Evolutionary conservation across 176 grass and related monocot genomes (phyloP).

Genomic region (Juncus effusus): DNA sequence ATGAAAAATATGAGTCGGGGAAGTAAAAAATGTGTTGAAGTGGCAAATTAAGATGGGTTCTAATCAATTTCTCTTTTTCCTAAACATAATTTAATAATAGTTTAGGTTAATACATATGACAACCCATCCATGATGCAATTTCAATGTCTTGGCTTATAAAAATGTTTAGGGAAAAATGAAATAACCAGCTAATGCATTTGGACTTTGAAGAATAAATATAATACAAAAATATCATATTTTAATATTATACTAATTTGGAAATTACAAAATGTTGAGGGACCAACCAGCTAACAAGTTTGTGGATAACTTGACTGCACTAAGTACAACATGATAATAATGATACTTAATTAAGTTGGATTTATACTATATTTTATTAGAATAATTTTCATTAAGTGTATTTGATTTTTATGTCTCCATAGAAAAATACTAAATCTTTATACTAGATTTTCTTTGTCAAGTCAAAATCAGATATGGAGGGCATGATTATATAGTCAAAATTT

Average conservation of each 20-base stretch:
- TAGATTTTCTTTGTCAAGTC: constrained; percentile 11
- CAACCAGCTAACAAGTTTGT: constrained; percentile 25
- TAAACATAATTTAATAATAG: too few species aligned
- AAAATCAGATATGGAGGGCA: neutral
- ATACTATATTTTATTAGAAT: neutral
- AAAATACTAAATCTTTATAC: neutral
- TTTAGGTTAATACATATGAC: too few species aligned
- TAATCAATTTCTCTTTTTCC: too few species aligned
- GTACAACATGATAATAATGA: neutral
- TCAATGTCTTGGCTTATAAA: too few species aligned
- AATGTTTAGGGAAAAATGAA: too few species aligned
- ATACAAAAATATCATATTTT: neutral
- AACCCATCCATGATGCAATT: too few species aligned
- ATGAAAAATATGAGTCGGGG: too few species aligned
- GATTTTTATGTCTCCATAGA: neutral
- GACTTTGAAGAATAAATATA: too few species aligned
- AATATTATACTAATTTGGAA: constrained; percentile 1
- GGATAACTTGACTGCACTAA: constrained; percentile 17
- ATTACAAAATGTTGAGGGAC: constrained; percentile 6
- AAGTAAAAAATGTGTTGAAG: too few species aligned
- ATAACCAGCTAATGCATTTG: too few species aligned
- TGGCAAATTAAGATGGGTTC: too few species aligned
- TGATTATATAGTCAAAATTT: neutral
- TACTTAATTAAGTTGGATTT: constrained; percentile 6
- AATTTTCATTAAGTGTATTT: neutral